phyloP scores from a whole-genome alignment of 805 yeast species.

The Kuraishia hungarica region DNA sequence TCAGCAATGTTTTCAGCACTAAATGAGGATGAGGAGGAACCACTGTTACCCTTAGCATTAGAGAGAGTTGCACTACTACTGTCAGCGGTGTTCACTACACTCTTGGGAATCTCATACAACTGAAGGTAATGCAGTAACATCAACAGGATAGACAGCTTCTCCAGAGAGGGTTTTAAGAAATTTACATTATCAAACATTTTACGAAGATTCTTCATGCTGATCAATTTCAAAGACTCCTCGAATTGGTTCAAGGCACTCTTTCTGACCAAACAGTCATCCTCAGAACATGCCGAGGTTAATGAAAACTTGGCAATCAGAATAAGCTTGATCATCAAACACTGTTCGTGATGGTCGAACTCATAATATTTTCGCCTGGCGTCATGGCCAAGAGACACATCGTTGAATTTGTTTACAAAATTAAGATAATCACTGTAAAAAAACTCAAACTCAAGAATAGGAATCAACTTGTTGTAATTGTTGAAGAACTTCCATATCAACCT shows the following conservation, averaged over 20 bases:
- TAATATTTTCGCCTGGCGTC: conserved; percentile 28
- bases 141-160: conserved; percentile 41
- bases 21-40: conserved; percentile 28
- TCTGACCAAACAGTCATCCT: conserved; percentile 13
- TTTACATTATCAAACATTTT: conserved; percentile 38
- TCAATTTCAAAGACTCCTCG: conserved; percentile 22
- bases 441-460: conserved; percentile 47
- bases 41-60: conserved; percentile 32
- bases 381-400: conserved; percentile 23
- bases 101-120: conserved; percentile 22
- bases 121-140: conserved; percentile 40
- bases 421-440: conserved; percentile 44
- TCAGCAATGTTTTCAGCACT: conserved; percentile 37
- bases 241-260: conserved; percentile 14
- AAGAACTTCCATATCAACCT: conserved; percentile 39
- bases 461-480: conserved; percentile 41
- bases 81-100: conserved; percentile 8
- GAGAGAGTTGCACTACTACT: conserved; percentile 30
- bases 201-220: conserved; percentile 29
- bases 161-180: conserved; percentile 36
- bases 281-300: conserved; percentile 30
- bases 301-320: conserved; percentile 45
- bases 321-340: conserved; percentile 36
- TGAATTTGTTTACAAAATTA: conserved; percentile 32
- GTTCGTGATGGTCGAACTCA: conserved; percentile 22